These are phyloP conservation scores for Ogataea hybrid DNA, from an alignment of 1,139 yeast genomes.

Conservation along the genomic window DNA sequence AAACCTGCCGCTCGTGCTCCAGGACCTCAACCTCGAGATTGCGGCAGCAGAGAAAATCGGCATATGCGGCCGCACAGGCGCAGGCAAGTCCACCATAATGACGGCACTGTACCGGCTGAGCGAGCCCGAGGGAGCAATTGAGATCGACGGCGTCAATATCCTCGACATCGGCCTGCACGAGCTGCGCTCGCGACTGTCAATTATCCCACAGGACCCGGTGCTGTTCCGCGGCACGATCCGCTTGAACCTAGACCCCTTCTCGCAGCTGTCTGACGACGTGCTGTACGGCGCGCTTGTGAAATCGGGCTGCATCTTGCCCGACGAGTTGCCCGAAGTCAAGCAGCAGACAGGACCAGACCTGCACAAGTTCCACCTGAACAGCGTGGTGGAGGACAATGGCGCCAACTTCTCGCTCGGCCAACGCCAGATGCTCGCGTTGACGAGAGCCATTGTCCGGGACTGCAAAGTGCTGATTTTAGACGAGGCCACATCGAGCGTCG, in stretches of 20 bases:
- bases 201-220: conserved; percentile 48
- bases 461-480: conserved; percentile 51
- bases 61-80: conserved; percentile 46
- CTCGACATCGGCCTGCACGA: conserved; percentile 34
- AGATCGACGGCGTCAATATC: conserved; percentile 39
- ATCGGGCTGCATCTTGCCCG: conserved; percentile 40
- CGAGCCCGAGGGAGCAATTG: conserved; percentile 33
- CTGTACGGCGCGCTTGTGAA: conserved; percentile 47
- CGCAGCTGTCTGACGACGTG: conserved; percentile 36
- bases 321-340: conserved; percentile 17
- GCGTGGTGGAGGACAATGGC: conserved; percentile 52
- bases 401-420: conserved; percentile 56
- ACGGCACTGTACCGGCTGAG: conserved; percentile 40
- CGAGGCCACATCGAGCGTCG: conserved; percentile 59
- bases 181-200: conserved; percentile 38
- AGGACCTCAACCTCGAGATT: conserved; percentile 35
- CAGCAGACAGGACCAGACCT: conserved; percentile 9
- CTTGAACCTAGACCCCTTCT: conserved; percentile 42
- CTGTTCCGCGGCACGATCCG: conserved; percentile 41
- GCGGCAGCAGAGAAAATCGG: conserved; percentile 40
- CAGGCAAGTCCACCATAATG: conserved; percentile 45
- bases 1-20: conserved; percentile 47
- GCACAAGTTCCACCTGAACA: conserved; percentile 51
- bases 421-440: conserved; percentile 51
- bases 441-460: conserved; percentile 51